Evolutionary conservation across 2,329 filamentous ascomycete species (phyloP), one percentile per base, ranked within the genome.

Genomic region (Lecanicillium sp.): DNA sequence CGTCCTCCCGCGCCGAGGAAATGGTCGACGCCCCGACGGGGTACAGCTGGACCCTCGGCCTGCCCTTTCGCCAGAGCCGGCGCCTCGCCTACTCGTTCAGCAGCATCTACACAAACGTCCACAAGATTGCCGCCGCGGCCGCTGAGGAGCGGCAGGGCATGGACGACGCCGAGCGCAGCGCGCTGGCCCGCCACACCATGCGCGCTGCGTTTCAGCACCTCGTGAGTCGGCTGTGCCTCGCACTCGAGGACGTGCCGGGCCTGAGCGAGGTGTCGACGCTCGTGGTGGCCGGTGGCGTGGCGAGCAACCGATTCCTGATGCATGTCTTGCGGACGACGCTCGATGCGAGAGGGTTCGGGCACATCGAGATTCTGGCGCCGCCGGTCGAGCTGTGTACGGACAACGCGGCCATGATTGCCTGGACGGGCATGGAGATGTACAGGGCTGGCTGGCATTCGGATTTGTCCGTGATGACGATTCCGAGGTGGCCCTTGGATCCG

Each of bases 331-430:
- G 68, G 25, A 44, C 56, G 6, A 65, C 68, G 32, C 57, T 96
- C 30, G 72, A 81, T 46, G 73, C 68, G n/a, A 74, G 83, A 31
- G 85, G 85, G 0, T 81, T 78, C 53, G 54, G 56, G 0, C 50
- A 77, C 46, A 58, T 94, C 19, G 51, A 69, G 10, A 59, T 96
- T 7, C 62, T 81, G 20, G 84, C 83, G 40, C 90, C 92, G n/a
- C 88, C 88, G 3, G 61, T 76, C 9, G 68, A 71, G 30, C 69
- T 90, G 38, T 97, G 92, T 56, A 96, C 87, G 0, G 92, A 98
- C 54, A 97, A 98, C 60, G 92, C 92, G 11, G 87, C 88, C 34
- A 98, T 98, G 92, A 89, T 97, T 56, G 90, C 84, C 2, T 97
- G 92, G 90, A 72, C 89, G 1, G 92, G 84, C 0, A 73, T 89